phyloP scores from a whole-genome alignment of 371 early-diverging fungal species.

The Lichtheimia hyalospora region DNA sequence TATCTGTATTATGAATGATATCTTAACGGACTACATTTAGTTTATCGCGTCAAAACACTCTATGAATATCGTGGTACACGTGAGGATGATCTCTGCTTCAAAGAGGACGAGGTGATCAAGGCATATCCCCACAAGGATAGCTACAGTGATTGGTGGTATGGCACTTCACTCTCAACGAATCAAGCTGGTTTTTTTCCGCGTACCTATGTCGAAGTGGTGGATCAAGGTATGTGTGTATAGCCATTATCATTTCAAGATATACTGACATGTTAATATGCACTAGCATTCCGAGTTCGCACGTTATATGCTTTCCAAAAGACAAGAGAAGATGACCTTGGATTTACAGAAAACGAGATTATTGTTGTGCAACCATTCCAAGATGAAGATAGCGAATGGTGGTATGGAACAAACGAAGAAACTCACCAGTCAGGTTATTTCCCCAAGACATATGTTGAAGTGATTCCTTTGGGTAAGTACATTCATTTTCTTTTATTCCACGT shows the following conservation, averaged over 20 bases:
- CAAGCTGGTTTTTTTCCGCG: conserved; percentile 45
- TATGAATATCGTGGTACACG: conserved; percentile 49
- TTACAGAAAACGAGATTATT: conserved; percentile 45
- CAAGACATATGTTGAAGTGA: conserved; percentile 37
- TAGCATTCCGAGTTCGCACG: conserved; percentile 48
- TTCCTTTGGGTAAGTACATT: conserved; percentile 25
- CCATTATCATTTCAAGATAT: not conserved
- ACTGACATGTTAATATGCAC: not conserved
- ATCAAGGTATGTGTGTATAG: conserved; percentile 31
- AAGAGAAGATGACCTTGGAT: conserved; percentile 45
- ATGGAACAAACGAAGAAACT: conserved; percentile 42
- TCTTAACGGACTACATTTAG: conserved; percentile 12
- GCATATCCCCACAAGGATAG: conserved; percentile 57
- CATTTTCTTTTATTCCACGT: not conserved
- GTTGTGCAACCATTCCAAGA: conserved; percentile 53
- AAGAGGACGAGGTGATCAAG: conserved; percentile 43
- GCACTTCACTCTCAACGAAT: conserved; percentile 32
- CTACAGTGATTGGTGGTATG: conserved; percentile 51
- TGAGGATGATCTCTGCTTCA: conserved; percentile 48
- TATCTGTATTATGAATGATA: not conserved
- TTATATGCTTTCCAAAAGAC: conserved; percentile 41
- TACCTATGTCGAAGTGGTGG: conserved; percentile 44
- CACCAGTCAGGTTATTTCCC: conserved; percentile 41
- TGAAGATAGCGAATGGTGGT: conserved; percentile 48
- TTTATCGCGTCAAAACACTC: conserved; percentile 44